Evolutionary conservation across 1,284 basidiomycete genomes (phyloP).

Genomic region (Trichosporon sp.): DNA sequence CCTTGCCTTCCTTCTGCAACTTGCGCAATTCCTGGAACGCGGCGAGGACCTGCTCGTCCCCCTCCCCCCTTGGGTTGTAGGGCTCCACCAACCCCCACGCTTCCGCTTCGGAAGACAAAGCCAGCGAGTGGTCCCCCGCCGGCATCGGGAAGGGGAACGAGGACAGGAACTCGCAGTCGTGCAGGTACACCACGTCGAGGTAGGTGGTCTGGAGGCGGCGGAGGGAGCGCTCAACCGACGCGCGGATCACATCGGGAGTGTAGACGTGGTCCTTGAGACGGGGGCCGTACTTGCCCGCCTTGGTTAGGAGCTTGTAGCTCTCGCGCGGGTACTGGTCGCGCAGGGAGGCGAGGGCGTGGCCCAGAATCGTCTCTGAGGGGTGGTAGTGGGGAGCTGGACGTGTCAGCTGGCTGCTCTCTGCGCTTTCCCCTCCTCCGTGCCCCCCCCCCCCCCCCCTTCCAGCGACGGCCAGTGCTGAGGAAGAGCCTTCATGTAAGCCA

Average conservation of each 20-base stretch:
- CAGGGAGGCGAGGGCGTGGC: conserved; percentile 69
- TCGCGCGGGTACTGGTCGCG: conserved; percentile 73
- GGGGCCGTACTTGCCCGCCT: conserved; percentile 82
- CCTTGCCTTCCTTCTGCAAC: conserved; percentile 75
- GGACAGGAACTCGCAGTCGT: conserved; percentile 88
- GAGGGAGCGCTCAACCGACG: conserved; percentile 72
- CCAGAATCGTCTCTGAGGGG: conserved; percentile 84
- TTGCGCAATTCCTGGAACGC: conserved; percentile 72
- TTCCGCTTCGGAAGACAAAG: conserved; percentile 50
- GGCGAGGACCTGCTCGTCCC: conserved; percentile 76
- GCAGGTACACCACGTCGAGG: conserved; percentile 83
- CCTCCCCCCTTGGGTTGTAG: conserved; percentile 61
- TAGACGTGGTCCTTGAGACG: conserved; percentile 70
- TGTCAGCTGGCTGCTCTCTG: no score
- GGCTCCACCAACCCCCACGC: conserved; percentile 30
- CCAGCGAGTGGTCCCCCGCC: conserved; percentile 60
- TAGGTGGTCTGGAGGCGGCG: conserved; percentile 75
- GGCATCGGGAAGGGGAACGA: conserved; percentile 59
- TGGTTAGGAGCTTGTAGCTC: conserved; percentile 85
- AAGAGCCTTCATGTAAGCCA: no score
- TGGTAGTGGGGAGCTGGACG: conserved; percentile 70
- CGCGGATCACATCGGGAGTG: conserved; percentile 68
- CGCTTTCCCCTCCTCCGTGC: no score
- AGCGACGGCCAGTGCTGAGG: no score
- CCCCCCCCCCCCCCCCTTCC: no score